phyloP scores from a whole-genome alignment of 2,329 filamentous ascomycete species.

The Scedosporium minutisporum region DNA sequence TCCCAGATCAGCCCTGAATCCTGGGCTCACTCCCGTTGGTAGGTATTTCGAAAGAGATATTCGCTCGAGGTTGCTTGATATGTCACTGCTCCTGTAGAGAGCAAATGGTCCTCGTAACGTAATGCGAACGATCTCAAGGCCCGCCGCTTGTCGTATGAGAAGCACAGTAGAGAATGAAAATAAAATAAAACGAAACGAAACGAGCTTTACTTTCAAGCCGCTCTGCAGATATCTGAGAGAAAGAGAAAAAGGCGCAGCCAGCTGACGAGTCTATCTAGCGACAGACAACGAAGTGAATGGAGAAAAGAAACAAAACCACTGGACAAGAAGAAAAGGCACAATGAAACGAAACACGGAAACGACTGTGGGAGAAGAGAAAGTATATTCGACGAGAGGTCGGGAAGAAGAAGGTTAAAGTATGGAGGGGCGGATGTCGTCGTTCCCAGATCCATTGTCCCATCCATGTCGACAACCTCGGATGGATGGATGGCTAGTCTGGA shows the following conservation, averaged over 20 bases:
- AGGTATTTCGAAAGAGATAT: neutral
- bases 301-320: neutral
- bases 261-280: neutral
- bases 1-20: neutral
- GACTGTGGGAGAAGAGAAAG: neutral
- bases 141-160: neutral
- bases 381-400: neutral
- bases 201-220: neutral
- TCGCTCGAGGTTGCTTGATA: too few relatives aligned
- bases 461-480: too few relatives aligned
- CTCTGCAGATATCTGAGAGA: neutral
- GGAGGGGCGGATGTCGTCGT: neutral
- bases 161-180: neutral
- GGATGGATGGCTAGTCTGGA: too few relatives aligned
- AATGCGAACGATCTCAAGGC: neutral
- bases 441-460: too few relatives aligned
- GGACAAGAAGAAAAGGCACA: neutral
- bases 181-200: neutral
- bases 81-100: neutral
- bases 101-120: neutral
- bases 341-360: neutral
- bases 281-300: neutral
- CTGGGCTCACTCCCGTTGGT: neutral
- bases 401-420: neutral
- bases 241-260: slow-evolving; percentile 2